These are phyloP conservation scores for Elaeagnus macrophylla DNA, from an alignment of 306 rosid genomes.

Conservation along the genomic window DNA sequence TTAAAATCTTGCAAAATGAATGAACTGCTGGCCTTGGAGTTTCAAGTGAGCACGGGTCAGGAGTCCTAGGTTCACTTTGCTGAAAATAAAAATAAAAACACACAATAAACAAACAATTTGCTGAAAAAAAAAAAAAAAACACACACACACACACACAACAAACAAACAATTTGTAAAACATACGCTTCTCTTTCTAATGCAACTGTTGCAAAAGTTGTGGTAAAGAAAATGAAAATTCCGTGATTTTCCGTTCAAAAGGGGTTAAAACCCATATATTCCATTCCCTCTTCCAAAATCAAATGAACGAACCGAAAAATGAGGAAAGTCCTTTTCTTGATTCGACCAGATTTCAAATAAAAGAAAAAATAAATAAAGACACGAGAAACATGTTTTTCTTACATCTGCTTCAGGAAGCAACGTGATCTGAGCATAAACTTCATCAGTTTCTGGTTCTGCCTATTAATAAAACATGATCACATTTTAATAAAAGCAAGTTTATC, in stretches of 20 bases:
- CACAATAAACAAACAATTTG: slow-evolving; percentile 8
- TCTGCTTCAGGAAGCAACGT: slow-evolving; percentile 64
- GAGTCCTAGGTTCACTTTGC: slow-evolving; percentile 46
- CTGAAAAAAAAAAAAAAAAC: no score
- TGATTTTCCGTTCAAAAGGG: neutral
- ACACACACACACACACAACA: no score
- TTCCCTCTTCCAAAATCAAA: neutral
- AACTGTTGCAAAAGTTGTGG: no score
- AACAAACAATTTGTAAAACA: no score
- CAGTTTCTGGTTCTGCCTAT: slow-evolving; percentile 82
- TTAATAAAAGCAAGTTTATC: neutral
- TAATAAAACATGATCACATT: no score
- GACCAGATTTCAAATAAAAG: no score
- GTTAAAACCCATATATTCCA: neutral
- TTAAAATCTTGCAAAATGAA: slow-evolving; percentile 77
- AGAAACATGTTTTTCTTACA: slow-evolving; percentile 40
- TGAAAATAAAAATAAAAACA: slow-evolving; percentile 19
- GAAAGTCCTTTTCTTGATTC: neutral
- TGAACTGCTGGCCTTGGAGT: slow-evolving; percentile 37
- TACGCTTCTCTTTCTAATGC: no score
- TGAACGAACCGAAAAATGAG: neutral
- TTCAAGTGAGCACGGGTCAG: slow-evolving; percentile 39
- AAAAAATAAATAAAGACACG: slow-evolving; percentile 7
- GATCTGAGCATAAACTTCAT: slow-evolving; percentile 80
- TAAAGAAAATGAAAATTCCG: no score